Evolutionary conservation across 2,329 filamentous ascomycete genomes (phyloP), one percentile per base, ranked within the genome.

Genomic region (Xylaria hypoxylon): DNA sequence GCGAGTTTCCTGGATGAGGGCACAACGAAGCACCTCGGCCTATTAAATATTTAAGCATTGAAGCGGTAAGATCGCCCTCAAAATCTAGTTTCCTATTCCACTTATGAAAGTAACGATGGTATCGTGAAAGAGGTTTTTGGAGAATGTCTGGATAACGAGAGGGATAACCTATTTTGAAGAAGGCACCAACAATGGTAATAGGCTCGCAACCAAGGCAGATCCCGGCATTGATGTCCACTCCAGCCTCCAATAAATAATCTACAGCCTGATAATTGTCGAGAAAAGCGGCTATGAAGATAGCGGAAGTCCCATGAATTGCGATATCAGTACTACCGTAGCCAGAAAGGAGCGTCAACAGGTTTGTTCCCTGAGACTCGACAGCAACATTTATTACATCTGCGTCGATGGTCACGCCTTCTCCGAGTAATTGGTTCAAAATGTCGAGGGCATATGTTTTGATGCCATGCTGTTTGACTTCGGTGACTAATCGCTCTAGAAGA

Each of bases 11-110:
- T 15, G 47, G 47, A 3, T 50, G 24, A n/a, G 47, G 26, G 5
- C 47, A 17, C 26, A 50, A 28, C 4, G 47, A 50, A 31, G 48
- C 48, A 35, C 48, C 48, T 19, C 48, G 28, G 17, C 48, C n/a
- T 7, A 52, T n/a, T 31, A 52, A 35, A 5, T 52, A 33, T 31
- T 52, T 52, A 7, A 52, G 28, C 48, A 52, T 52, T 17, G 26
- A n/a, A 31, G 15, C 2, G 2, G 5, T 13, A 1, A 19, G 6
- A 10, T 11, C 45, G 22, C 3, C 5, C 24, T 5, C 10, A 6
- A 26, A 2, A 26, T 28, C 45, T 26, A 4, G 3, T 26, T 26
- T 5, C 22, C 3, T 22, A 6, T 13, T 15, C 10, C 11, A 28
- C 6, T 6, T 6, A 26, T 4, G 5, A 28, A 48, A 48, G 22